These are phyloP conservation scores for Glarea lozoyensis DNA, from an alignment of 495 filamentous ascomycete genomes.

Conservation along the genomic window DNA sequence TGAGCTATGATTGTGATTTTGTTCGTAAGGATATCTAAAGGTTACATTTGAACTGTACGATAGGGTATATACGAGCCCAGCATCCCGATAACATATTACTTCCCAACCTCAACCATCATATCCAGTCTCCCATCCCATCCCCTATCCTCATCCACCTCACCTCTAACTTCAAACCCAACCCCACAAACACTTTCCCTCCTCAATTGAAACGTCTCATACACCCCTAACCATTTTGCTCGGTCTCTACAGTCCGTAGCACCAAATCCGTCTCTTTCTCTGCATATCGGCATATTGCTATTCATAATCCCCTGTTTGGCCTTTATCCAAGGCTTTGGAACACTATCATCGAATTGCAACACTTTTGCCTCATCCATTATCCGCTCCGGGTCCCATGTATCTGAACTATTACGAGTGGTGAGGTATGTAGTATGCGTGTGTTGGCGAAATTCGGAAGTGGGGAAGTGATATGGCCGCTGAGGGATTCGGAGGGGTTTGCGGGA, in stretches of 20 bases:
- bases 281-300: slow-evolving; percentile 18
- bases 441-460: slow-evolving; percentile 52
- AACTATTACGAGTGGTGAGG: slow-evolving; percentile 35
- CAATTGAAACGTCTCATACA: slow-evolving; percentile 54
- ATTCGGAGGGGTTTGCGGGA: slow-evolving; percentile 48
- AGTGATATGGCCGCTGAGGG: slow-evolving; percentile 54
- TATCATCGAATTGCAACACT: slow-evolving; percentile 66
- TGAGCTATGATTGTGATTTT: not conserved
- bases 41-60: not conserved
- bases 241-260: slow-evolving; percentile 26
- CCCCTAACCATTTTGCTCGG: slow-evolving; percentile 48
- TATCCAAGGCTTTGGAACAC: slow-evolving; percentile 54
- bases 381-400: slow-evolving; percentile 54
- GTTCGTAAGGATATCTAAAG: not conserved
- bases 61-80: no score
- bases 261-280: slow-evolving; percentile 13
- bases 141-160: slow-evolving; percentile 13
- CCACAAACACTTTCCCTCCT: slow-evolving; percentile 36
- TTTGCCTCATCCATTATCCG: slow-evolving; percentile 46
- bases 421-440: slow-evolving; percentile 41
- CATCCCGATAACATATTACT: no score
- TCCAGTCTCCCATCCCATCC: slow-evolving; percentile 16
- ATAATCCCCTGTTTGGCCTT: slow-evolving; percentile 8
- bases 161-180: slow-evolving; percentile 15
- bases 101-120: slow-evolving; percentile 8